Evolutionary conservation across 2,329 filamentous ascomycete genomes (phyloP), one percentile per base, ranked within the genome.

Genomic region (Verticillium nonalfalfae): DNA sequence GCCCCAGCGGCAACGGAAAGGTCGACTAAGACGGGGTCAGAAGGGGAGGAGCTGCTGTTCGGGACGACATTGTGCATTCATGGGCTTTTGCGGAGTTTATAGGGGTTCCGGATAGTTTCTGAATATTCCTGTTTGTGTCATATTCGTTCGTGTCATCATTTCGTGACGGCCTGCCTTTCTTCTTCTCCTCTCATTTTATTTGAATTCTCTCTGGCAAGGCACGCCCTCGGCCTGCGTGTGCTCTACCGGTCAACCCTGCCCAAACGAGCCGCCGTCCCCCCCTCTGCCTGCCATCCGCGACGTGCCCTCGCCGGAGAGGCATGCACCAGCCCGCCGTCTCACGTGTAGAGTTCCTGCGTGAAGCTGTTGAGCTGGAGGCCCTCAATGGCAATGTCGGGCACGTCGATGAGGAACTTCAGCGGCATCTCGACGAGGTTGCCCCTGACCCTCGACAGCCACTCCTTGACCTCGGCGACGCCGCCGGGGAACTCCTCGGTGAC

Each of bases 351-450:
- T 69, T 87, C 85, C 69, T 90, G 84, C 1, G 90, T 93, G 68
- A 92, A 74, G 33, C 82, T 80, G 76, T 93, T 93, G 65, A 93
- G 75, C 26, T 83, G 81, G 69, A 96, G 68, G 0, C 93, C 92
- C 67, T 92, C 85, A 80, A 93, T 88, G 4, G 93, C 94, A 73
- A 97, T 88, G 73, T 97, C 93, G 69, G 91, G 85, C 9, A 85
- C 84, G 38, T 93, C 90, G 68, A 89, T 88, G 73, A 97, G 78
- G 78, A 97, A 97, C 66, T 91, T 80, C 67, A 97, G 79, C 34
- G 93, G 92, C 93, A 97, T 97, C 79, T 97, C 91, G 7, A 97
- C 89, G 56, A 93, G 75, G 9, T 83, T 90, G 2, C 90, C 90
- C 63, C 86, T 83, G 45, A 93, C 79, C 60, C 84, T 81, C 60